phyloP scores from a whole-genome alignment of 2,329 filamentous ascomycete genomes.

The Colletotrichum liriopes region DNA sequence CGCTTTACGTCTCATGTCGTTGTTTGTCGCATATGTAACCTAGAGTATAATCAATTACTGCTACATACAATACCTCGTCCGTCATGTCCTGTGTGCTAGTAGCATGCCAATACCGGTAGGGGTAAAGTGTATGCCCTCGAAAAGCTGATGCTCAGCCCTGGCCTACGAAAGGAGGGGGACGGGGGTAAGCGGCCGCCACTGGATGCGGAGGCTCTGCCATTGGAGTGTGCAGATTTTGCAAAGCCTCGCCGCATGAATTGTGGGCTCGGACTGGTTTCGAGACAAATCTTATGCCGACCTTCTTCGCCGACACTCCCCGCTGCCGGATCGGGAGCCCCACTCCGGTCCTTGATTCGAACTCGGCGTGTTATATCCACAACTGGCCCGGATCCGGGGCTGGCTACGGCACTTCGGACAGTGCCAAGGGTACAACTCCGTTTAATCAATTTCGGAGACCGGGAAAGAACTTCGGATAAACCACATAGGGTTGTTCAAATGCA shows the following conservation, averaged over 20 bases:
- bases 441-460: background rate
- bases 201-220: background rate
- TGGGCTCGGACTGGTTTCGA: conserved; percentile 5
- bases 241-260: conserved; percentile 2
- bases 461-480: no score
- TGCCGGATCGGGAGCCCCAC: background rate
- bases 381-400: background rate
- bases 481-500: no score
- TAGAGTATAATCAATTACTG: no score
- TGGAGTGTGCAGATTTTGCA: background rate
- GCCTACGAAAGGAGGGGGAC: background rate
- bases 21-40: background rate
- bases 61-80: background rate
- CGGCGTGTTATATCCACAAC: background rate
- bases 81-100: background rate
- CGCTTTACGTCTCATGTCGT: background rate
- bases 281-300: background rate
- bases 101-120: background rate
- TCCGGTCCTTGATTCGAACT: background rate
- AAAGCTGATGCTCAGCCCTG: background rate
- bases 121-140: background rate
- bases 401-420: background rate
- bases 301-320: background rate
- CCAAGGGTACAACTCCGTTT: no score
- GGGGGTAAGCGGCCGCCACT: background rate